A percentile compares a stretch with the other conserved stretches of the same genome.
phyloP scores from a whole-genome alignment of 163 green algal species.

The Coccomyxa subellipsoidea region DNA sequence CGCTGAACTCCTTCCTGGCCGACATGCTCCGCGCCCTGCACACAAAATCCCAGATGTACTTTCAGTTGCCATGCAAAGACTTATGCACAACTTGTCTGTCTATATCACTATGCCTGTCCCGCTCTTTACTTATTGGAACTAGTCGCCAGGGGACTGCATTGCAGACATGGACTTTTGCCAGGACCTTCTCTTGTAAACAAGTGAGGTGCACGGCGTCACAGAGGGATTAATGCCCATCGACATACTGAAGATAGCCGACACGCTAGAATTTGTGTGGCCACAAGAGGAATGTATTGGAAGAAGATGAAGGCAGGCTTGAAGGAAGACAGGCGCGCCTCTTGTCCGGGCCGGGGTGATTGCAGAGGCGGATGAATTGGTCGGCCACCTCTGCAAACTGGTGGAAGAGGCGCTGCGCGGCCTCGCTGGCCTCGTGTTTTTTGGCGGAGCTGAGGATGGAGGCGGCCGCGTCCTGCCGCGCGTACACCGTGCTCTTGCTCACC shows the following conservation, averaged over 20 bases:
- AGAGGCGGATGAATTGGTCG: conserved; percentile 83
- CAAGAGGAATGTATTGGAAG: not conserved
- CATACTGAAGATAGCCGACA: not conserved
- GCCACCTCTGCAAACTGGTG: conserved; percentile 56
- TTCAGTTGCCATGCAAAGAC: not conserved
- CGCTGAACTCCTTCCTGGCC: conserved; percentile 17
- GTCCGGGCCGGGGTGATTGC: conserved; percentile 44
- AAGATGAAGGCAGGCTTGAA: not conserved
- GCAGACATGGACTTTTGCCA: no score
- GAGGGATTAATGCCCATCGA: no score
- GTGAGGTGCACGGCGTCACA: no score
- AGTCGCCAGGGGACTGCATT: no score
- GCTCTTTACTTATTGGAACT: no score
- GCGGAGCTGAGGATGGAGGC: conserved; percentile 36
- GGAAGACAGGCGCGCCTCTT: not conserved
- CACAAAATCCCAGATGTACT: not conserved
- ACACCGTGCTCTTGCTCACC: conserved; percentile 65
- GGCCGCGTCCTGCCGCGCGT: conserved; percentile 49
- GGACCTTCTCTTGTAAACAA: no score
- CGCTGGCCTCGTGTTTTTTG: conserved; percentile 26
- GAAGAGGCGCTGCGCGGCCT: conserved; percentile 24
- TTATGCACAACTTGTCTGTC: not conserved
- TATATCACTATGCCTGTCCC: no score
- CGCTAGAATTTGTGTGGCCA: not conserved
- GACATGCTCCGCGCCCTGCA: conserved; percentile 15